phyloP scores from a whole-genome alignment of 2,329 filamentous ascomycete genomes.

The Aspergillus puulaauensis region DNA sequence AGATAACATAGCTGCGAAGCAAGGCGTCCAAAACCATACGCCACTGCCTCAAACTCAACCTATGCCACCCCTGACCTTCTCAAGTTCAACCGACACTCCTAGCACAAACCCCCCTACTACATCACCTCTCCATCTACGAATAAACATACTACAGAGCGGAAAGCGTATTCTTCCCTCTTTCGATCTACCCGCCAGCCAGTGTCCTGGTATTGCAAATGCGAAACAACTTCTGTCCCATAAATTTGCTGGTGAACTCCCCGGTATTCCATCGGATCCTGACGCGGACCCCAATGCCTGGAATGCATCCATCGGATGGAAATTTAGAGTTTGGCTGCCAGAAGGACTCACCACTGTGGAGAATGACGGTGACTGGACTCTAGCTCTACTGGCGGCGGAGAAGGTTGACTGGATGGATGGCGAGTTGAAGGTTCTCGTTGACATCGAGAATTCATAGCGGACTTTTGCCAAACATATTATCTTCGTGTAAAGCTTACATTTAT shows the following conservation, averaged over 20 bases:
- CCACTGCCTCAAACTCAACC: constrained; percentile 16
- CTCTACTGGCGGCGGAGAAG: constrained; percentile 41
- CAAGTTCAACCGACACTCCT: constrained; percentile 13
- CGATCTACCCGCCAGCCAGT: constrained; percentile 37
- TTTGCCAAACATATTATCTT: neutral
- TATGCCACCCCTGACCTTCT: constrained; percentile 21
- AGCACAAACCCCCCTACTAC: constrained; percentile 5
- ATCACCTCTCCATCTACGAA: constrained; percentile 31
- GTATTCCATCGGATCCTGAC: constrained; percentile 21
- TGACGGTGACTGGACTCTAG: constrained; percentile 47
- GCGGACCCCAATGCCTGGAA: constrained; percentile 19
- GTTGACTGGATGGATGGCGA: constrained; percentile 50
- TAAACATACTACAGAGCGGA: constrained; percentile 39
- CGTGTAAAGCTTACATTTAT: neutral
- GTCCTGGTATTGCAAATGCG: constrained; percentile 32
- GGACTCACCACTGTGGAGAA: constrained; percentile 39
- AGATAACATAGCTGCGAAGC: constrained; percentile 32
- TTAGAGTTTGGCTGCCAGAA: constrained; percentile 44
- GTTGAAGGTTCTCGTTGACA: constrained; percentile 43
- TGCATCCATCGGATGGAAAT: constrained; percentile 27
- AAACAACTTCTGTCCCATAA: constrained; percentile 33
- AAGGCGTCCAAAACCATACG: constrained; percentile 15
- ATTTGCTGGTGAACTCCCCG: constrained; percentile 31
- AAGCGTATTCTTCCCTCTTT: constrained; percentile 42
- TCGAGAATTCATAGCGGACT: constrained; percentile 17